Percentiles rank a stretch among this genome's conserved stretches.
These are phyloP conservation scores for Fusarium proliferatum DNA, from an alignment of 2,329 filamentous ascomycete species.

Conservation along the genomic window DNA sequence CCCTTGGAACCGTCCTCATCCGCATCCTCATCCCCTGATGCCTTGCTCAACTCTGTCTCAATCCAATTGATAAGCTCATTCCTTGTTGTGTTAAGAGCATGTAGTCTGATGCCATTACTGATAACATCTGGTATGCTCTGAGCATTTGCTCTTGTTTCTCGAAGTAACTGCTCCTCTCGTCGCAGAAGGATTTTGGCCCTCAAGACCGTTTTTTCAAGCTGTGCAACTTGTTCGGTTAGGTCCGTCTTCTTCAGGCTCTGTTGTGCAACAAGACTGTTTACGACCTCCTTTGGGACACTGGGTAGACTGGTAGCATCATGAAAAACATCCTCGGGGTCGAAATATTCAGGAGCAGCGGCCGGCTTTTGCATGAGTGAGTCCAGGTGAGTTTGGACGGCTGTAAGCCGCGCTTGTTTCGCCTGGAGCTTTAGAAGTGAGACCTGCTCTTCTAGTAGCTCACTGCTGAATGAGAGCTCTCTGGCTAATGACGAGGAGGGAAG, in stretches of 20 bases:
- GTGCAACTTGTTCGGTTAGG: conserved; percentile 60
- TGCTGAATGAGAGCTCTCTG: conserved; percentile 25
- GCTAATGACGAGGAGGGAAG: conserved; percentile 31
- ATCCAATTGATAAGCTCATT: conserved; percentile 74
- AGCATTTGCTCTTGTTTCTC: conserved; percentile 56
- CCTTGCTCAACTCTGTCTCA: conserved; percentile 68
- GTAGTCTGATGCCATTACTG: conserved; percentile 56
- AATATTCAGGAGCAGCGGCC: conserved; percentile 60
- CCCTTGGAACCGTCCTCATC: conserved; percentile 42
- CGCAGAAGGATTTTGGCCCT: conserved; percentile 67
- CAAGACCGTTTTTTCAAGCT: conserved; percentile 68
- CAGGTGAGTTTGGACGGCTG: conserved; percentile 62
- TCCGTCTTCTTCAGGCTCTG: conserved; percentile 53
- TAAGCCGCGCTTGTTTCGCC: conserved; percentile 63
- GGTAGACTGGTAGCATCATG: conserved; percentile 57
- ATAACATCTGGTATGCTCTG: conserved; percentile 52
- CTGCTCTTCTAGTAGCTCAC: conserved; percentile 59
- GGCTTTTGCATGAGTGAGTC: conserved; percentile 63
- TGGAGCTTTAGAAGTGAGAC: conserved; percentile 63
- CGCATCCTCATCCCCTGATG: conserved; percentile 53
- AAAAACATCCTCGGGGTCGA: conserved; percentile 63
- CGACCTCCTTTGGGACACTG: conserved; percentile 62
- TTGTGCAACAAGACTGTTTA: conserved; percentile 61
- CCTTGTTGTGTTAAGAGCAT: conserved; percentile 66
- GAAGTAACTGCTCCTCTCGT: conserved; percentile 66